Base-by-base conservation (phyloP, 768 basidiomycete genomes). In the Kwoniella newhampshirensis region DNA sequence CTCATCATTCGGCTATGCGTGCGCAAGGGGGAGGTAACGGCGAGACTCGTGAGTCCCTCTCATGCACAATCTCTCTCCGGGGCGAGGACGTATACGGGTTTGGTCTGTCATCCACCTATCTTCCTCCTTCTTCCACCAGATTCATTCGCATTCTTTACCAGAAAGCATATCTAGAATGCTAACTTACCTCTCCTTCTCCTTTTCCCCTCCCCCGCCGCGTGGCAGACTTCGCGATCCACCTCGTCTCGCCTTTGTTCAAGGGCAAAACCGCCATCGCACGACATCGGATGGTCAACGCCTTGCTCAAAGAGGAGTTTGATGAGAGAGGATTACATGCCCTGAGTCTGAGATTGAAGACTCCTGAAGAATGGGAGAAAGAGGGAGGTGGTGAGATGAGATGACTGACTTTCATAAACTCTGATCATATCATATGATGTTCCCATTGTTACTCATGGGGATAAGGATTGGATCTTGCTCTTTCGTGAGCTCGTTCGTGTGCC, bases 291-390 rank as follows among this genome's bases (percentile, higher is more conserved):
- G 78, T 80, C 50, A 79, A 80, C 62, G 64, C 62, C 8, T 50
- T 79, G 20, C 63, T 80, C 9, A 77, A 76, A 53, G 76, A 77
- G 1, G 77, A 79, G 53, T 78, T 80, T 26, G 70, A 74, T 37
- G 69, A 68, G 15, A 64, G 60, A n/a, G 80, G 80, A 9, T 55
- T 80, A 35, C 80, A 80, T 52, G 80, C 80, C 1, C 64, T 80
- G 41, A 74, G 73, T 51, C 58, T 80, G 60, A 67, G 73, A 51
- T 60, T 79, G 26, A 76, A 76, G 63, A 75, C 73, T 21, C 76
- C 77, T 3, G 62, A 64, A 54, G 79, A 79, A 52, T 75, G 73
- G 61, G 63, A 75, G 51, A 69, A 63, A 58, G 73, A 75, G 53
- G 66, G 52, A n/a, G 64, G 52, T 32, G 60, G 47, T 11, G 57